Evolutionary conservation across 495 filamentous ascomycete genomes (phyloP).

Genomic region (Usnea hakonensis): DNA sequence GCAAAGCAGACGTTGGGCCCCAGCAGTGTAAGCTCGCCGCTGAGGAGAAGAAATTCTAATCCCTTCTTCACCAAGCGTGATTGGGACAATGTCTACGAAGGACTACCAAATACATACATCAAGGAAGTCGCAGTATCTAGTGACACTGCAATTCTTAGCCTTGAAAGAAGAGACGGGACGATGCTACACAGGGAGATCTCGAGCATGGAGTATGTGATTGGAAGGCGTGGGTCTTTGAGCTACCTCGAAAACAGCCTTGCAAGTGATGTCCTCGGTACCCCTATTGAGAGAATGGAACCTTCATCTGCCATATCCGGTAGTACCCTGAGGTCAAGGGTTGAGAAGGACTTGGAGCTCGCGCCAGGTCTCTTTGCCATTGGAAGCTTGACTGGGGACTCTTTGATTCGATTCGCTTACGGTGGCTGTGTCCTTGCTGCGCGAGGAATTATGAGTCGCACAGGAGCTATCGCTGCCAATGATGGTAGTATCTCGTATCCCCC

Average conservation of each 20-base stretch:
- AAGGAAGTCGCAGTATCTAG: constrained; percentile 33
- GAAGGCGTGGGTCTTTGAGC: constrained; percentile 49
- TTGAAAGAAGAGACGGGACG: constrained; percentile 41
- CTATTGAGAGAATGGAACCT: constrained; percentile 22
- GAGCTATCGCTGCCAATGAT: not conserved
- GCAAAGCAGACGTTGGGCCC: constrained; percentile 24
- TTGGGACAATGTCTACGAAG: constrained; percentile 50
- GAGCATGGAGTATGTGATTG: constrained; percentile 53
- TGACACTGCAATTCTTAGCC: constrained; percentile 35
- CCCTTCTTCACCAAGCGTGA: constrained; percentile 39
- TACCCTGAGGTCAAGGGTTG: constrained; percentile 48
- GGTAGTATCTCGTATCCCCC: not conserved
- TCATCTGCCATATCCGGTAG: constrained; percentile 42
- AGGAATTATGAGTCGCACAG: constrained; percentile 35
- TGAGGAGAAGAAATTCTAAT: constrained; percentile 32
- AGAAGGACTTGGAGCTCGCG: constrained; percentile 48
- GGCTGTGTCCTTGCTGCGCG: constrained; percentile 53
- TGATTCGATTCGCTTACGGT: constrained; percentile 57
- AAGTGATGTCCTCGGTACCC: constrained; percentile 39
- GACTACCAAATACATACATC: constrained; percentile 50
- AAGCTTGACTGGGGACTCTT: constrained; percentile 56
- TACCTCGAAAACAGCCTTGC: constrained; percentile 47
- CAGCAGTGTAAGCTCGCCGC: constrained; percentile 15
- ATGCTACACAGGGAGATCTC: constrained; percentile 39
- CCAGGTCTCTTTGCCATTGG: constrained; percentile 53